A percentile compares a stretch with the other conserved stretches of the same genome.
These are phyloP conservation scores for Peltaster fructicola DNA, from an alignment of 2,329 filamentous ascomycete genomes.

Conservation along the genomic window DNA sequence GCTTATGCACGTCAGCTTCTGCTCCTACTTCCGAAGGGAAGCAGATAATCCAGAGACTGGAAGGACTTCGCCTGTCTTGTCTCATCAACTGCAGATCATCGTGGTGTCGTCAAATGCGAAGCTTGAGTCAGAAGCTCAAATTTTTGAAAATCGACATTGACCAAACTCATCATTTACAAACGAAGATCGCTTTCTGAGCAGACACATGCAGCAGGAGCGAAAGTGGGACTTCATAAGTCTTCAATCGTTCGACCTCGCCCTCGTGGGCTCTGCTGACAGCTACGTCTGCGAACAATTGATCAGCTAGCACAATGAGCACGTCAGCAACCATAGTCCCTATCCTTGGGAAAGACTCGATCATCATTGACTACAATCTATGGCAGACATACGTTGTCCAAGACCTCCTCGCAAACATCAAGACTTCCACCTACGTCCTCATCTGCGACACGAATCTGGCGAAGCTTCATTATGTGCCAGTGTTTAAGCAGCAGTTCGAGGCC, in stretches of 20 bases:
- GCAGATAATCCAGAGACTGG: no score
- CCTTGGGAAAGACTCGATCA: constrained; percentile 73
- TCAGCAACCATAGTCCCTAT: constrained; percentile 52
- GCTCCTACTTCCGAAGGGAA: no score
- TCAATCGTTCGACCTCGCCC: constrained; percentile 11
- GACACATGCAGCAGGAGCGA: constrained; percentile 16
- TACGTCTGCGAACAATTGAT: constrained; percentile 13
- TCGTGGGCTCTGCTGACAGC: constrained; percentile 10
- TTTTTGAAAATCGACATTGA: no score
- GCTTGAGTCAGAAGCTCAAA: no score
- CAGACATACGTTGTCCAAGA: constrained; percentile 64
- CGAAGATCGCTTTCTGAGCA: no score
- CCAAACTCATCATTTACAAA: no score
- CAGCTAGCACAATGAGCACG: constrained; percentile 12
- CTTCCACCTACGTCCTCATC: constrained; percentile 88
- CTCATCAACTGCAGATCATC: no score
- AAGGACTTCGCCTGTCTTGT: no score
- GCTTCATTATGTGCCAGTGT: constrained; percentile 56
- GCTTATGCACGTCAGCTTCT: no score
- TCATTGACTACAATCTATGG: constrained; percentile 87
- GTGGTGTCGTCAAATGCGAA: no score
- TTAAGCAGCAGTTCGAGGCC: constrained; percentile 46
- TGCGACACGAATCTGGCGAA: constrained; percentile 84
- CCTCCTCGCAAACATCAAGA: constrained; percentile 56
- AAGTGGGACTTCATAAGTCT: constrained; percentile 14